Evolutionary conservation across 495 filamentous ascomycete genomes (phyloP).

Genomic region (Penicillium cinerascens): DNA sequence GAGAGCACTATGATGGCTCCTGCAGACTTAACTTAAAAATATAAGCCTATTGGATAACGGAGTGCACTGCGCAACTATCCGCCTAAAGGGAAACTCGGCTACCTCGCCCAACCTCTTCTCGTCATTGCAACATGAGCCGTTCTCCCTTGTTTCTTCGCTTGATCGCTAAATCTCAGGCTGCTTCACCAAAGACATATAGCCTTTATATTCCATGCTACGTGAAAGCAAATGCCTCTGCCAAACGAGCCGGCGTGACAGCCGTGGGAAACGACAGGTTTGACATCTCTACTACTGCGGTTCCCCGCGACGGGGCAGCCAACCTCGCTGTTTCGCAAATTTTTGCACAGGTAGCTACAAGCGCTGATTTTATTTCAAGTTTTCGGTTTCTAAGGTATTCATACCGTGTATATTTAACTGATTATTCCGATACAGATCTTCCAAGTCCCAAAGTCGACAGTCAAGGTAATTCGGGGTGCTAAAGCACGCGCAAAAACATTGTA

Average conservation of each 20-base stretch:
- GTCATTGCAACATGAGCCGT: conserved; percentile 1
- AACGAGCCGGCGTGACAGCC: conserved; percentile 53
- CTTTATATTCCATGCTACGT: conserved; percentile 56
- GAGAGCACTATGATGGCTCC: too few relatives aligned
- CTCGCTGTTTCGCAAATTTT: conserved; percentile 60
- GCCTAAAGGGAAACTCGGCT: background rate
- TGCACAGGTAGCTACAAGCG: conserved; percentile 49
- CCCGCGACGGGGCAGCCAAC: conserved; percentile 65
- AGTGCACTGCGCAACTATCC: background rate
- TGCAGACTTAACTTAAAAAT: background rate
- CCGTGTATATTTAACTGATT: conserved; percentile 8
- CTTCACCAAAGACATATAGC: conserved; percentile 15
- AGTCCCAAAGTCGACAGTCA: conserved; percentile 60
- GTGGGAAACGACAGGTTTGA: conserved; percentile 54
- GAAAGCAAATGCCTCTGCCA: conserved; percentile 60
- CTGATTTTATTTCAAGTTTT: too few relatives aligned
- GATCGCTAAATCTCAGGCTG: conserved; percentile 6
- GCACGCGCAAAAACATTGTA: conserved; percentile 58
- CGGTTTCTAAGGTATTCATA: background rate
- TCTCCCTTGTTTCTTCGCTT: conserved; percentile 24
- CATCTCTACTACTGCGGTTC: conserved; percentile 59
- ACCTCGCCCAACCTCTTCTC: background rate
- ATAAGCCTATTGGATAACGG: background rate
- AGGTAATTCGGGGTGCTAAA: conserved; percentile 60
- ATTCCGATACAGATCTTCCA: conserved; percentile 43